phyloP scores from a whole-genome alignment of 768 basidiomycete genomes.

The Hortiboletus campestris region DNA sequence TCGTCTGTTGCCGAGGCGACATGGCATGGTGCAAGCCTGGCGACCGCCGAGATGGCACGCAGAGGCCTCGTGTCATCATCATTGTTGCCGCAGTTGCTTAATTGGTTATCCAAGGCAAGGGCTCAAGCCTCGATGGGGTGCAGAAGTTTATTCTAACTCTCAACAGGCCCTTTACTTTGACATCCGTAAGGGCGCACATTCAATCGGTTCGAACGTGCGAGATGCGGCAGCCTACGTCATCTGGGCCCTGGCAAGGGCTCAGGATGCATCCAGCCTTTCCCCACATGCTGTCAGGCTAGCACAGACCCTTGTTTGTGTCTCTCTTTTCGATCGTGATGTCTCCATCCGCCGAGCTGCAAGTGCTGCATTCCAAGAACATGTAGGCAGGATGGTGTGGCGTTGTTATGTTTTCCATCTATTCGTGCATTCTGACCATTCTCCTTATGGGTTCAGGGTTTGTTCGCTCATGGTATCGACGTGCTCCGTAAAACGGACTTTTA shows the following conservation, averaged over 20 bases:
- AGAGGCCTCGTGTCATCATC: constrained; percentile 64
- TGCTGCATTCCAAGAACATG: constrained; percentile 96
- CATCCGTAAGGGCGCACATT: constrained; percentile 86
- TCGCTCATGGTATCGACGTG: constrained; percentile 93
- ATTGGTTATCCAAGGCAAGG: constrained; percentile 78
- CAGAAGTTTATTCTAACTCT: constrained; percentile 11
- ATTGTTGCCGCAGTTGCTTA: constrained; percentile 60
- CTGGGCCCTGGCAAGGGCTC: constrained; percentile 89
- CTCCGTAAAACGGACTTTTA: constrained; percentile 93
- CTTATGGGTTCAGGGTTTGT: constrained; percentile 60
- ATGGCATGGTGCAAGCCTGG: constrained; percentile 94
- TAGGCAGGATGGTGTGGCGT: constrained; percentile 80
- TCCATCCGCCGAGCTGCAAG: constrained; percentile 94
- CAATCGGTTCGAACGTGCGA: constrained; percentile 90
- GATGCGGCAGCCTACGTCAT: constrained; percentile 93
- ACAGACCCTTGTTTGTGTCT: constrained; percentile 67
- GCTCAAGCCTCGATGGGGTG: constrained; percentile 3
- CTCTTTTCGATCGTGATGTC: constrained; percentile 90
- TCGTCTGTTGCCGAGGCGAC: constrained; percentile 78
- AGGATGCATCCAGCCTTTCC: constrained; percentile 54
- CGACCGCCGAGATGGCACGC: constrained; percentile 89
- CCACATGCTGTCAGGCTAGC: constrained; percentile 69
- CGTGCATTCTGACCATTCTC: constrained; percentile 15
- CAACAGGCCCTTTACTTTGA: constrained; percentile 87
- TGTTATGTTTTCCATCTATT: background rate